Evolutionary conservation across 164 flowering plant species (phyloP).

Genomic region (Liriodendron chinense): DNA sequence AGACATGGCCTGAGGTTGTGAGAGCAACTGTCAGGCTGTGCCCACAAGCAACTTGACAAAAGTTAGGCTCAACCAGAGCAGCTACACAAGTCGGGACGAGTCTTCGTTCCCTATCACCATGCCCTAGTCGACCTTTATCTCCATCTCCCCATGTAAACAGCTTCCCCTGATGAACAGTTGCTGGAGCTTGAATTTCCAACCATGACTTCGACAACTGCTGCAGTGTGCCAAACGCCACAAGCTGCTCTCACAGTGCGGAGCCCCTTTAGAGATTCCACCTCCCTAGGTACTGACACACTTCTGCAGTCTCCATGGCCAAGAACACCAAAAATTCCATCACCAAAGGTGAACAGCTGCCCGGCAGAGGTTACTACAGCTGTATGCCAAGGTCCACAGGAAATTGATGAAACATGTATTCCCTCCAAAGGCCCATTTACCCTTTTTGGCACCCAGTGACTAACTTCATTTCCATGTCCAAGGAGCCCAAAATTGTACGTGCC

Average conservation of each 20-base stretch:
- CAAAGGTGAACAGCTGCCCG: slow-evolving; percentile 94
- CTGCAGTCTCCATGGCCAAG: slow-evolving; percentile 91
- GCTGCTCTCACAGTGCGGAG: slow-evolving; percentile 93
- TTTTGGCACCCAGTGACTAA: slow-evolving; percentile 96
- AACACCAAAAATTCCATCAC: slow-evolving; percentile 98
- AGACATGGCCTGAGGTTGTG: slow-evolving; percentile 92
- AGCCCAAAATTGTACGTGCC: slow-evolving; percentile 86
- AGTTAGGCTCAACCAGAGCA: slow-evolving; percentile 90
- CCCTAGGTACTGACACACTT: slow-evolving; percentile 84
- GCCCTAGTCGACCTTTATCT: slow-evolving; percentile 93
- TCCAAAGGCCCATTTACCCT: slow-evolving; percentile 91
- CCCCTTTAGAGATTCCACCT: slow-evolving; percentile 95
- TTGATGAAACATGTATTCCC: slow-evolving; percentile 87
- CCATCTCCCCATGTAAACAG: slow-evolving; percentile 99
- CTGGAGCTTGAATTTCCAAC: slow-evolving; percentile 92
- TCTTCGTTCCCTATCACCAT: slow-evolving; percentile 88
- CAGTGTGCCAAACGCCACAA: slow-evolving; percentile 99
- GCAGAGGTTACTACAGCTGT: slow-evolving; percentile 97
- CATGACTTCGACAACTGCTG: slow-evolving; percentile 98
- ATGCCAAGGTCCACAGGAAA: slow-evolving; percentile 99
- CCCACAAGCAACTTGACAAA: slow-evolving; percentile 93
- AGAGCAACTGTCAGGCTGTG: slow-evolving; percentile 95
- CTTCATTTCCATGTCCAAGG: slow-evolving; percentile 94
- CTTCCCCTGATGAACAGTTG: slow-evolving; percentile 88
- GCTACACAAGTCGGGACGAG: slow-evolving; percentile 98